Base-by-base conservation (phyloP, 371 early-diverging fungal species). In the Polyrhizophydium stewartii region DNA sequence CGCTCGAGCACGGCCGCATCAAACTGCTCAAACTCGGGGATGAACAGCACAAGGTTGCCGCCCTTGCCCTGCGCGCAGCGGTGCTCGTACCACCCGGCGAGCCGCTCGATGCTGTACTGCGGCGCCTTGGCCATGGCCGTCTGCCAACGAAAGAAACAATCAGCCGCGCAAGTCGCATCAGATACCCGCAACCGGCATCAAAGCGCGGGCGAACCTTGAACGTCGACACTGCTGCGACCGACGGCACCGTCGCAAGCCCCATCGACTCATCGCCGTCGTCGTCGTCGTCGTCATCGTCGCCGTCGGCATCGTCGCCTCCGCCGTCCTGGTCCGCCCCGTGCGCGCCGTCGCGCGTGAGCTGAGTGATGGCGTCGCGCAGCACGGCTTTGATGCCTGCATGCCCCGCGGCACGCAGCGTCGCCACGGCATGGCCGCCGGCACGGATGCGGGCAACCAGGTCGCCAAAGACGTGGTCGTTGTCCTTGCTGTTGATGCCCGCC, bases 11-110 rank as follows among this genome's bases (percentile, higher is more conserved):
- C 79, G 19, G 64, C 61, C 1, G 87, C 79, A 30, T 85, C 82
- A 56, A 93, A 92, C n/a, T 87, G 79, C 64, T 94, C 95, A 66
- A 94, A 87, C 65, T 94, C 94, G 63, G 92, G 90, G 27, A 94
- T 62, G 22, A 92, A 83, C 21, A 92, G 72, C 1, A 92, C 90
- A 0, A 91, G 62, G 10, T 79, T 85, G 0, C 49, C 50, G 28
- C 30, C 47, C 30, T 28, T 55, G 45, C 37, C 55, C 13, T 19
- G 60, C 55, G 19, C 50, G 59, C 12, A 77, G 50, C 16, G 49
- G 46, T 80, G 71, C 52, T 63, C 68, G 56, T 84, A 87, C 90
- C 89, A 90, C 50, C 78, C 82, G 55, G 80, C 79, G 28, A 88
- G 70, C 45, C 79, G 71, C 58, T 83, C 77, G 71, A 88, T 78